Evolutionary conservation across 805 yeast species (phyloP).

Genomic region (Hanseniaspora taiwanica): DNA sequence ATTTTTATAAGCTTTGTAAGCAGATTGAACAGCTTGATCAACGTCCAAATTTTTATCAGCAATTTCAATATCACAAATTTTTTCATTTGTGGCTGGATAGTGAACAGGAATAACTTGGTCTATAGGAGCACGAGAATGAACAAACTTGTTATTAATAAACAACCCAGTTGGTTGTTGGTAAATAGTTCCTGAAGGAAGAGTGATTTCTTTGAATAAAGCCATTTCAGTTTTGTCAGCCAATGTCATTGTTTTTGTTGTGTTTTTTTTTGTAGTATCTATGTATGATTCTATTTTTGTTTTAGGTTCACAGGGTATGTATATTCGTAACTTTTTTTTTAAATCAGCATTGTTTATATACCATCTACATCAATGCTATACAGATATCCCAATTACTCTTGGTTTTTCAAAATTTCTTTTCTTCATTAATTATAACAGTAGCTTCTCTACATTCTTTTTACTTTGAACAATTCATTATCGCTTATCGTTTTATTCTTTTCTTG

Average conservation of each 20-base stretch:
- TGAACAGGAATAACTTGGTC: constrained; percentile 30
- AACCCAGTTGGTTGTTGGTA: constrained; percentile 67
- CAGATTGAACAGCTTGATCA: constrained; percentile 33
- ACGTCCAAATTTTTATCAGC: constrained; percentile 23
- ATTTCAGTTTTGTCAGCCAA: neutral
- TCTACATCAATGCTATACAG: neutral
- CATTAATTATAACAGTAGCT: neutral
- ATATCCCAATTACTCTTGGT: neutral
- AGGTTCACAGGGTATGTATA: too few species aligned
- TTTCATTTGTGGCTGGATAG: constrained; percentile 6
- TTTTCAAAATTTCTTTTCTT: neutral
- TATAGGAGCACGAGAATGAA: constrained; percentile 32
- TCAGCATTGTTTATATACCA: too few species aligned
- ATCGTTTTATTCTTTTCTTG: neutral
- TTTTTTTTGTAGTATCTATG: neutral
- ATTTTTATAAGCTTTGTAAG: constrained; percentile 28
- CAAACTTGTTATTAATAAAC: constrained; percentile 65
- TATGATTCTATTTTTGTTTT: too few species aligned
- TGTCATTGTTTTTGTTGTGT: neutral
- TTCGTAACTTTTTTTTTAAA: too few species aligned
- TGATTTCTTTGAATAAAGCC: constrained; percentile 22
- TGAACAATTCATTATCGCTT: too few species aligned
- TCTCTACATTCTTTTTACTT: neutral
- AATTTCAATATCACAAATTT: constrained; percentile 5
- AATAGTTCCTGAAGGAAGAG: constrained; percentile 52